Conservation (phyloP, 2,329 filamentous ascomycete genomes). For the Penicillium glabrum region DNA sequence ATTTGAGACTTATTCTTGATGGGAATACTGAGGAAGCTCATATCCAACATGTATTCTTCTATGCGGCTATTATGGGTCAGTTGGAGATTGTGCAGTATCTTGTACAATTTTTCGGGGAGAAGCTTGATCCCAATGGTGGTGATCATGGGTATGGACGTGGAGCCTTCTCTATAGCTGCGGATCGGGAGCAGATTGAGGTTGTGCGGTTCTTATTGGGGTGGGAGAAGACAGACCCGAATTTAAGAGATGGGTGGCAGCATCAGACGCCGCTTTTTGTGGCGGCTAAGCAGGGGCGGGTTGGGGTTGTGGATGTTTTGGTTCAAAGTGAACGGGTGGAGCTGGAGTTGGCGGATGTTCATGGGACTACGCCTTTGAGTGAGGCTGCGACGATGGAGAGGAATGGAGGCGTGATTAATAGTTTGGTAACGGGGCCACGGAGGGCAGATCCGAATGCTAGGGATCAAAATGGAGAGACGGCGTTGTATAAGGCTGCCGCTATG, state of each 20-base stretch:
- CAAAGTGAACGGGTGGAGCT: slow-evolving; percentile 14
- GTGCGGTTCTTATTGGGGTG: slow-evolving; percentile 15
- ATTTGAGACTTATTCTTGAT: slow-evolving; percentile 18
- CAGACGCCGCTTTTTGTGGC: slow-evolving; percentile 20
- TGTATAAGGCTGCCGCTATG: slow-evolving; percentile 16
- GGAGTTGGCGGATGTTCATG: slow-evolving; percentile 17
- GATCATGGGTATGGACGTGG: slow-evolving; percentile 15
- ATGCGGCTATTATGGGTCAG: slow-evolving; percentile 19
- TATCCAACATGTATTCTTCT: slow-evolving; percentile 24
- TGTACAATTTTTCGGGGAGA: slow-evolving; percentile 15
- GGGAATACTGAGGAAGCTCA: slow-evolving; percentile 10
- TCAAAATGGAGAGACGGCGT: slow-evolving; percentile 16
- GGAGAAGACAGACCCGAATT: slow-evolving; percentile 20
- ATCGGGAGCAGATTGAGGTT: slow-evolving; percentile 12
- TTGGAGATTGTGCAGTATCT: slow-evolving; percentile 19
- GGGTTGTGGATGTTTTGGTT: slow-evolving; percentile 14
- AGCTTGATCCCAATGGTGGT: slow-evolving; percentile 19
- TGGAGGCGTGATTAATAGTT: slow-evolving; percentile 5
- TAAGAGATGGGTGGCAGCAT: slow-evolving; percentile 19
- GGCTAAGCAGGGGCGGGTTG: slow-evolving; percentile 7
- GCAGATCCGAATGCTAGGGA: slow-evolving; percentile 19
- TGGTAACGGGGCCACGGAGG: slow-evolving; percentile 8
- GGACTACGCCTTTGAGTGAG: slow-evolving; percentile 19
- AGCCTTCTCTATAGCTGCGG: slow-evolving; percentile 20
- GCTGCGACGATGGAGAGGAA: slow-evolving; percentile 9